phyloP scores from a whole-genome alignment of 345 rosid species.

The Rhodamnia rubescens region DNA sequence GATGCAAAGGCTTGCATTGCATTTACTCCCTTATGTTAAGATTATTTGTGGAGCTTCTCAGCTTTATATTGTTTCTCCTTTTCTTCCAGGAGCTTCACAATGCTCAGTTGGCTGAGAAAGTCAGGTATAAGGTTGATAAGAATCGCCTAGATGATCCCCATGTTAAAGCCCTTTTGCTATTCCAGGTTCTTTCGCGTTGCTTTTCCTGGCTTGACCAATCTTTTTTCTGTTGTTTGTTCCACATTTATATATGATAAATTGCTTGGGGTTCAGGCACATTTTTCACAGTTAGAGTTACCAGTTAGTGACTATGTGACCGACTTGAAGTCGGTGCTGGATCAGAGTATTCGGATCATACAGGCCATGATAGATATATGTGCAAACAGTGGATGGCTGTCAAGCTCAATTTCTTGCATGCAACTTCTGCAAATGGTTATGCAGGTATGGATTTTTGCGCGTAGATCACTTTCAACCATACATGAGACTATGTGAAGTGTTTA shows the following conservation, averaged over 20 bases:
- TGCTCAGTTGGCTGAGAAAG: constrained; percentile 62
- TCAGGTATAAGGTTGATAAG: constrained; percentile 59
- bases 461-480: background rate
- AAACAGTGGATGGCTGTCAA: constrained; percentile 95
- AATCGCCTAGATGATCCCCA: constrained; percentile 89
- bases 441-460: constrained; percentile 26
- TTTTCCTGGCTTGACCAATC: background rate
- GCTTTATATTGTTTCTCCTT: background rate
- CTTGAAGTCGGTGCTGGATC: constrained; percentile 93
- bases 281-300: constrained; percentile 77
- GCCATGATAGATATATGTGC: constrained; percentile 98
- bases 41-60: background rate
- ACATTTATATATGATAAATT: background rate
- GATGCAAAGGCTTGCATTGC: background rate
- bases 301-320: constrained; percentile 89
- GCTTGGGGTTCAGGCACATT: constrained; percentile 61
- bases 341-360: constrained; percentile 94
- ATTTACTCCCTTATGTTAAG: background rate
- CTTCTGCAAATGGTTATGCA: constrained; percentile 98
- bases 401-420: constrained; percentile 89
- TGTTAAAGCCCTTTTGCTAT: constrained; percentile 77
- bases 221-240: background rate
- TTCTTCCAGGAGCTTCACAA: constrained; percentile 65
- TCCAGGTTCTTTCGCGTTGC: constrained; percentile 41
- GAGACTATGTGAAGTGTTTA: background rate